Base-by-base conservation (phyloP, 306 rosid species). In the Trifolium pratense region DNA sequence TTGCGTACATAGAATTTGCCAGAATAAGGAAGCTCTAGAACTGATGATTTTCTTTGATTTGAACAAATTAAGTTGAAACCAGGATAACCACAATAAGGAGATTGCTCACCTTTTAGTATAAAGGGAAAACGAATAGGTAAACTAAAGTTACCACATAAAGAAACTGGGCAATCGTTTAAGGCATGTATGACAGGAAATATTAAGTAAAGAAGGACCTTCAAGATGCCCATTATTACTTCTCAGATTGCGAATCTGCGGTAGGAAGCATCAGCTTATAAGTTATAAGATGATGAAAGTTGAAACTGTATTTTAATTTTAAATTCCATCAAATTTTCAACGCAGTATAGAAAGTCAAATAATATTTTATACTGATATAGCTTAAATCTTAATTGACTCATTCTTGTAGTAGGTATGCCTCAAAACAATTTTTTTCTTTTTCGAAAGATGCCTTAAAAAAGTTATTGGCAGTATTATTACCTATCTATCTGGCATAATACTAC, bases 41-140 rank as follows among this genome's bases (percentile, higher is more conserved):
- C 76, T 18, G 90, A 55, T 18, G 90, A 55, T 15, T 14, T 37
- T 13, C 78, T 76, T 29, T 70, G 65, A n/a, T 66, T 75, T 9
- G 74, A 77, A 80, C 97, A 90, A 32, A 39, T 31, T 23, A 92
- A 76, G 64, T 77, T 68, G 86, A 92, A 92, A 69, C 93, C 97
- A 2, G 91, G 93, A 72, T 86, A 92, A 45, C 92, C 90, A 61
- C 95, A 90, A 75, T 62, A 72, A 31, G 76, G 71, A 16, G 65
- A 75, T 73, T 73, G 84, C 12, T 49, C 62, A 29, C 40, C 49
- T 66, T 66, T 57, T 31, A 85, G 58, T 63, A 62, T 81, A 75
- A 92, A 92, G n/a, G 98, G 98, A 79, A 89, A 92, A 45, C 89
- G 88, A 69, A 90, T 63, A 4, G 71, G 60, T 17, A 80, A 16